These are phyloP conservation scores for Calendula officinalis DNA, from an alignment of 129 eudicot genomes.

Conservation along the genomic window DNA sequence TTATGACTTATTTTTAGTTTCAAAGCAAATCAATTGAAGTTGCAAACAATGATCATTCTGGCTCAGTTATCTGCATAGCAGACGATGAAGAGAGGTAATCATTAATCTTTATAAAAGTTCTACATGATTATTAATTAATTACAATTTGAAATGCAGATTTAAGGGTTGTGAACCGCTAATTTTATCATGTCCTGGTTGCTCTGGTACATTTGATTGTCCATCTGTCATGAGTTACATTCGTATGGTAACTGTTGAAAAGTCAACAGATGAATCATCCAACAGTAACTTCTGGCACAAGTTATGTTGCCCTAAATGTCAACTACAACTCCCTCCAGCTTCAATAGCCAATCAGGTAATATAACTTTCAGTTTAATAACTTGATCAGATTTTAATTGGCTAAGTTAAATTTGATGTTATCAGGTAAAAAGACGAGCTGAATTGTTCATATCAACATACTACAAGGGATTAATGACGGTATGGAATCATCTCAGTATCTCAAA, in stretches of 20 bases:
- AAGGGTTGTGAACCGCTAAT: conserved; percentile 73
- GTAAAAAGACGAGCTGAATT: conserved; percentile 84
- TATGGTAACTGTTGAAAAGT: conserved; percentile 41
- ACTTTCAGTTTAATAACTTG: neutral
- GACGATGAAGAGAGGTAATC: conserved; percentile 89
- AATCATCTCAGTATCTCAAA: no score
- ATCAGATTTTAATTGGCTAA: neutral
- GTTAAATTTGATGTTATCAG: conserved; percentile 32
- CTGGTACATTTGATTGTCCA: conserved; percentile 69
- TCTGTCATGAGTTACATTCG: conserved; percentile 65
- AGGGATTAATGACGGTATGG: conserved; percentile 81
- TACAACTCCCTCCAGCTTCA: conserved; percentile 63
- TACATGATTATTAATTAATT: neutral
- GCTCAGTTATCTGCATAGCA: conserved; percentile 48
- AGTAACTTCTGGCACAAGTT: conserved; percentile 59
- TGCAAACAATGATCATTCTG: conserved; percentile 56
- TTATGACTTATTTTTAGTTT: conserved; percentile 40
- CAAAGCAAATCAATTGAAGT: conserved; percentile 79
- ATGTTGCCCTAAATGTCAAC: conserved; percentile 81
- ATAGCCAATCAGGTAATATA: conserved; percentile 84
- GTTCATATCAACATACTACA: conserved; percentile 79
- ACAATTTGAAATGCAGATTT: conserved; percentile 51
- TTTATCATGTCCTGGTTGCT: conserved; percentile 90
- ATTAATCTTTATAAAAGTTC: neutral
- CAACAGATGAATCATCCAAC: conserved; percentile 34